Base-by-base conservation (phyloP, 2,329 filamentous ascomycete genomes). In the Zopfia rhizophila region DNA sequence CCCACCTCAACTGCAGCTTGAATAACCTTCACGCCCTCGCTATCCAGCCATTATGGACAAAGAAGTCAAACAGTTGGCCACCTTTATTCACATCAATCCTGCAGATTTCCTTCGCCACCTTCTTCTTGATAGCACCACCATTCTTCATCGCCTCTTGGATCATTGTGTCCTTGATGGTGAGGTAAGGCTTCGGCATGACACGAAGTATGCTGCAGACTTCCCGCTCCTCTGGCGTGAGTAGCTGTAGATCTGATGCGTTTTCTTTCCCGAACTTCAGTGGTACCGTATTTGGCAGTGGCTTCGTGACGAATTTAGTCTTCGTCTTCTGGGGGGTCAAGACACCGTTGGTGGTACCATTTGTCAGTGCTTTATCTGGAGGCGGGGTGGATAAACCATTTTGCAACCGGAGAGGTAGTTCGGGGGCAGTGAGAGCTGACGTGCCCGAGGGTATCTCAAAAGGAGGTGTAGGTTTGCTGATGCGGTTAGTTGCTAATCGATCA, bases 91-190 rank as follows among this genome's bases (percentile, higher is more conserved):
- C 83, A 64, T 97, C 93, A 39, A 97, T 82, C 68, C 81, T 82
- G 66, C 89, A 92, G 18, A 97, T 87, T 65, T 95, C 89, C 66
- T 88, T 89, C 2, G 91, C 91, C 59, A 93, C 87, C 75, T 97
- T 97, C 81, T 94, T 96, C 79, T 96, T 97, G 6, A 99, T 75
- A 10, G 81, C 83, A 1, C 94, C 94, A 47, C 94, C 93, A 47
- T 87, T 86, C 74, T 93, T 94, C 69, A 96, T 83, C 0, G 93
- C 90, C 68, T 97, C 93, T 61, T 90, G 90, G 39, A 97, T 74
- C n/a, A 97, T 79, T 51, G 89, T 86, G 69, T 97, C 91, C 73
- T 99, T 99, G 72, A 97, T 91, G 65, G 91, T 91, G 4, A 97
- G 74, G 70, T 97, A 99, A 1, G 94, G 90, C 75, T 99, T 99